These are phyloP conservation scores for Ophiostoma pallidulum DNA, from an alignment of 2,329 filamentous ascomycete species.

Conservation along the genomic window DNA sequence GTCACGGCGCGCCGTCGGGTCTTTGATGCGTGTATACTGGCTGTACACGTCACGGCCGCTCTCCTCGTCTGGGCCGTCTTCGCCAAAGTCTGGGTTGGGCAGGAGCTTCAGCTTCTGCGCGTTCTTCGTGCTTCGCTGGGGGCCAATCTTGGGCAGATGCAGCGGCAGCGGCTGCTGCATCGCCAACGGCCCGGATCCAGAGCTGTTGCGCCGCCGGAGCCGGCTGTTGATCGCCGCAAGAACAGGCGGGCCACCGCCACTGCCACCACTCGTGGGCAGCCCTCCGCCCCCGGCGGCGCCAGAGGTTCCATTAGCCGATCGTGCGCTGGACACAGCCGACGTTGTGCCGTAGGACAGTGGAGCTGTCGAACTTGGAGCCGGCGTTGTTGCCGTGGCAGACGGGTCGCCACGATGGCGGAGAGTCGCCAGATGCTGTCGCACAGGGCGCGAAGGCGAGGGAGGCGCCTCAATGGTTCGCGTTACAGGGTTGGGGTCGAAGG, in stretches of 20 bases:
- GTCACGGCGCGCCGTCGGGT: conserved; percentile 84
- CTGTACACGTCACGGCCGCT: conserved; percentile 93
- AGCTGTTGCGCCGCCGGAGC: conserved; percentile 75
- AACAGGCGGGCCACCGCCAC: conserved; percentile 39
- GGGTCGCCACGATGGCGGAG: conserved; percentile 17
- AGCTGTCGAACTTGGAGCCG: conserved; percentile 23
- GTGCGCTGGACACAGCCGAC: neutral
- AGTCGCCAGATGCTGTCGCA: conserved; percentile 22
- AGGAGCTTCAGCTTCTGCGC: conserved; percentile 96
- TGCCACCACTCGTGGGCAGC: neutral
- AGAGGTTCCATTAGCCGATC: neutral
- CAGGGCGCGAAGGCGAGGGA: conserved; percentile 5
- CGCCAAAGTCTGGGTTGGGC: conserved; percentile 75
- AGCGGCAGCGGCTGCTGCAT: conserved; percentile 13
- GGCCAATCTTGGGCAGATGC: conserved; percentile 65
- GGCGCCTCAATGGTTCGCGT: conserved; percentile 45
- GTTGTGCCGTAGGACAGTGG: conserved; percentile 20
- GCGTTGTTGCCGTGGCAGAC: conserved; percentile 24
- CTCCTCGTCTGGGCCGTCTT: conserved; percentile 73
- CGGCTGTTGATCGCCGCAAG: conserved; percentile 80
- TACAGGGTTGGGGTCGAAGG: conserved; percentile 63
- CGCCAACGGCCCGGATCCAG: conserved; percentile 36
- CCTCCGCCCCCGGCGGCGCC: neutral
- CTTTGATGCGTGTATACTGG: conserved; percentile 95
- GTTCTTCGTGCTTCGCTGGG: conserved; percentile 89